Conservation (phyloP, 2,329 filamentous ascomycete genomes). For the Chrysosphaeria jannelii region DNA sequence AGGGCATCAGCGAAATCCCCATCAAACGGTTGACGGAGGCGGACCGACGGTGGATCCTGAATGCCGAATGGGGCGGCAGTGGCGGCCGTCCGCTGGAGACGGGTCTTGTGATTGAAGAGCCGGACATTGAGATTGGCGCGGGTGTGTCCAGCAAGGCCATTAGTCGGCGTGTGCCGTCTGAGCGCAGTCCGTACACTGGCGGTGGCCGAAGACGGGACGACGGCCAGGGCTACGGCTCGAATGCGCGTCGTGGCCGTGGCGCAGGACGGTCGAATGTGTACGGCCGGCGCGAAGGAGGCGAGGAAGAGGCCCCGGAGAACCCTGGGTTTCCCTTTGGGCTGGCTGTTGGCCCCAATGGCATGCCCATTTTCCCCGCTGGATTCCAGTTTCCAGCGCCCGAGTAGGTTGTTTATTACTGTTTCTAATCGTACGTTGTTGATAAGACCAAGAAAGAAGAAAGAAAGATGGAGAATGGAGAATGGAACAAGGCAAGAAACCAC, state of each 20-base stretch:
- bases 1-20: conserved; percentile 75
- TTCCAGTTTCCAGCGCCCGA: conserved; percentile 9
- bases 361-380: conserved; percentile 17
- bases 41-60: conserved; percentile 90
- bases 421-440: too few species aligned
- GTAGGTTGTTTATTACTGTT: neutral
- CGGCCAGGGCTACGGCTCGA: conserved; percentile 5
- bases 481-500: too few species aligned
- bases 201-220: conserved; percentile 2
- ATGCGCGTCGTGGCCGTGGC: conserved; percentile 6
- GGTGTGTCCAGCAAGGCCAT: conserved; percentile 86
- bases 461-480: too few species aligned
- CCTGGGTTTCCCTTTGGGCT: conserved; percentile 14
- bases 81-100: conserved; percentile 54
- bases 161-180: conserved; percentile 36
- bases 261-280: too few species aligned
- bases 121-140: conserved; percentile 92
- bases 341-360: conserved; percentile 15
- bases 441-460: too few species aligned
- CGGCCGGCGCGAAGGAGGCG: too few species aligned
- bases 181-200: conserved; percentile 14
- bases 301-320: too few species aligned
- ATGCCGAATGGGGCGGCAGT: conserved; percentile 74
- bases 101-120: conserved; percentile 80
- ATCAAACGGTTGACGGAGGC: conserved; percentile 82